Percentiles rank a stretch among this genome's conserved stretches.
phyloP scores from a whole-genome alignment of 768 basidiomycete genomes.

The Phanerochaete carnosa region DNA sequence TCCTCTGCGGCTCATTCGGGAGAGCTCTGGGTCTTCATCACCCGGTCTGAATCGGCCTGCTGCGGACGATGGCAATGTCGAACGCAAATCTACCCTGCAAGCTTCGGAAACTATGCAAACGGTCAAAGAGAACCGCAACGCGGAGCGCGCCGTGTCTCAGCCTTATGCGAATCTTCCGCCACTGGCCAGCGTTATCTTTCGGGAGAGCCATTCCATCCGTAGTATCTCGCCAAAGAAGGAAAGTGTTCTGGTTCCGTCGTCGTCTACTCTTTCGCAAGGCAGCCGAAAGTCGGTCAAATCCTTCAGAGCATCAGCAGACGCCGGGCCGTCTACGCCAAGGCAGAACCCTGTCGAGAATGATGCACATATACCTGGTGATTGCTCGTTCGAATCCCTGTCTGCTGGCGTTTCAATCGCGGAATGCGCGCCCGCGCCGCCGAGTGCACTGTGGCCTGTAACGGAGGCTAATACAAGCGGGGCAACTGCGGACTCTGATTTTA shows the following conservation, averaged over 20 bases:
- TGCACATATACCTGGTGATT: background rate
- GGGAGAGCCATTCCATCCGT: slow-evolving; percentile 21
- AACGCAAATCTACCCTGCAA: background rate
- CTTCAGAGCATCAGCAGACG: background rate
- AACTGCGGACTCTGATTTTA: background rate
- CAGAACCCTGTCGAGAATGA: background rate
- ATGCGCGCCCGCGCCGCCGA: background rate
- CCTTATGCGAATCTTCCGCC: slow-evolving; percentile 17
- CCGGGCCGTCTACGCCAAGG: background rate
- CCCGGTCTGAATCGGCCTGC: background rate
- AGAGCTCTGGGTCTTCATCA: background rate
- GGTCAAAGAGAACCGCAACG: background rate
- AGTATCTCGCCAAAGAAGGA: slow-evolving; percentile 5
- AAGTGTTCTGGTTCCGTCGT: slow-evolving; percentile 2
- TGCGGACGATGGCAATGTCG: background rate
- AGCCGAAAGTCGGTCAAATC: background rate
- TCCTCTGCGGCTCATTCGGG: background rate
- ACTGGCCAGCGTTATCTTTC: slow-evolving; percentile 22
- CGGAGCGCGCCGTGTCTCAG: background rate
- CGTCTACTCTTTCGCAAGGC: slow-evolving; percentile 1
- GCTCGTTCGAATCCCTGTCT: background rate
- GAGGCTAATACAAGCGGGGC: background rate
- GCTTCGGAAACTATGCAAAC: background rate
- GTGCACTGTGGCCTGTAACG: background rate
- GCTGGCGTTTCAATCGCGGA: background rate